Conservation (phyloP, 768 basidiomycete genomes). For the Amanita polypyramis region DNA sequence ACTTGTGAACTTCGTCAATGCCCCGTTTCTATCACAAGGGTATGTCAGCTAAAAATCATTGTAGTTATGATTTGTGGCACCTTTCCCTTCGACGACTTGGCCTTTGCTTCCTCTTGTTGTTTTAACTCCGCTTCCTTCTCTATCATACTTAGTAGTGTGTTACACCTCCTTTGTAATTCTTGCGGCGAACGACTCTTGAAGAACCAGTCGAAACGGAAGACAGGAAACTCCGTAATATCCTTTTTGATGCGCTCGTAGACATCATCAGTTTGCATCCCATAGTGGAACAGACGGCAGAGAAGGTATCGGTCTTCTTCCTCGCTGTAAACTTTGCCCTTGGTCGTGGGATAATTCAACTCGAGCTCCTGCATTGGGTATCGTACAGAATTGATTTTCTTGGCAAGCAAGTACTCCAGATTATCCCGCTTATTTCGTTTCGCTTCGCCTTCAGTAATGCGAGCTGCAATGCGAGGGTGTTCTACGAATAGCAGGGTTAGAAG, state of each 20-base stretch:
- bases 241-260: slow-evolving; percentile 93
- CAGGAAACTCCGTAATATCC: slow-evolving; percentile 93
- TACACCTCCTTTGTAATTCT: slow-evolving; percentile 81
- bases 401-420: slow-evolving; percentile 67
- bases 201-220: slow-evolving; percentile 98
- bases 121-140: slow-evolving; percentile 80
- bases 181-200: slow-evolving; percentile 88
- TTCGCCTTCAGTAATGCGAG: slow-evolving; percentile 84
- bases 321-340: slow-evolving; percentile 92
- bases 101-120: slow-evolving; percentile 56
- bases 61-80: slow-evolving; percentile 19
- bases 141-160: slow-evolving; percentile 81
- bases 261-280: slow-evolving; percentile 82
- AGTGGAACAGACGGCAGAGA: slow-evolving; percentile 79
- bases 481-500: not conserved
- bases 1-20: slow-evolving; percentile 51
- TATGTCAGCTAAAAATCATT: slow-evolving; percentile 3
- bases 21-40: slow-evolving; percentile 48
- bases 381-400: slow-evolving; percentile 74
- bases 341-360: slow-evolving; percentile 88
- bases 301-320: slow-evolving; percentile 98
- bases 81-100: slow-evolving; percentile 56
- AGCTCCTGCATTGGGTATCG: slow-evolving; percentile 95
- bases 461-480: slow-evolving; percentile 75
- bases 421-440: slow-evolving; percentile 82